Percentiles rank a stretch among this genome's conserved stretches.
Conservation (phyloP, 2,329 filamentous ascomycete species). For the Aspergillus clavatus region DNA sequence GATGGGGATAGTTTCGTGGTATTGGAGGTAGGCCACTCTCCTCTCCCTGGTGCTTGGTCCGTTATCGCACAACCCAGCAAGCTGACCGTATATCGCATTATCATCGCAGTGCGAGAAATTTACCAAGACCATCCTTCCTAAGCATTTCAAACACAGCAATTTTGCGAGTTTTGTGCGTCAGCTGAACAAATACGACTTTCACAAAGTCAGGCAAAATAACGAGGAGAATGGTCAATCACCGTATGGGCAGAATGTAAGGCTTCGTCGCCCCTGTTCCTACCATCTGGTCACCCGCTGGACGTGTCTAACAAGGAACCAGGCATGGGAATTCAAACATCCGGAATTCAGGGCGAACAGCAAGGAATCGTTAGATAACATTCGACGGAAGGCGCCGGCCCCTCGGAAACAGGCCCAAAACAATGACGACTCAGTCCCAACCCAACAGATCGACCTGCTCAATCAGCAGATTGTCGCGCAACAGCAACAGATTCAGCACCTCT, state of each 20-base stretch:
- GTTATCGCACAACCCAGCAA: slow-evolving; percentile 5
- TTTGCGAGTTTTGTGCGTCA: slow-evolving; percentile 96
- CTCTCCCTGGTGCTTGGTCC: not conserved
- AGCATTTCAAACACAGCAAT: slow-evolving; percentile 99
- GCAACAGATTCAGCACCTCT: slow-evolving; percentile 82
- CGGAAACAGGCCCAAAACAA: slow-evolving; percentile 65
- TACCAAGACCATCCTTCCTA: slow-evolving; percentile 91
- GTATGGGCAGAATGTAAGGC: slow-evolving; percentile 68
- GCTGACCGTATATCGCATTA: slow-evolving; percentile 16
- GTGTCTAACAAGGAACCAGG: slow-evolving; percentile 46
- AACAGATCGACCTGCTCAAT: slow-evolving; percentile 85
- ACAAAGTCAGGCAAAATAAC: slow-evolving; percentile 90
- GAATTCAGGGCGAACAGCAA: slow-evolving; percentile 96
- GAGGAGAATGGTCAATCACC: slow-evolving; percentile 78
- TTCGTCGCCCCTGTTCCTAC: not conserved
- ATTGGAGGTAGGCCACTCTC: slow-evolving; percentile 64
- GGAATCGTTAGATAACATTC: slow-evolving; percentile 92
- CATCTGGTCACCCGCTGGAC: not conserved
- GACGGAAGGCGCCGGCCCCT: slow-evolving; percentile 87
- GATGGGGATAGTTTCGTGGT: slow-evolving; percentile 96
- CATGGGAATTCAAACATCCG: slow-evolving; percentile 96
- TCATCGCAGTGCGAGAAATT: slow-evolving; percentile 86
- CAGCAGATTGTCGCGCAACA: slow-evolving; percentile 85
- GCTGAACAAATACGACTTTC: slow-evolving; percentile 96
- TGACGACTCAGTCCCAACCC: slow-evolving; percentile 72